Percentiles rank a stretch among this genome's conserved stretches.
phyloP scores from a whole-genome alignment of 805 yeast genomes.

The Sugiyamaella mastotermitis region DNA sequence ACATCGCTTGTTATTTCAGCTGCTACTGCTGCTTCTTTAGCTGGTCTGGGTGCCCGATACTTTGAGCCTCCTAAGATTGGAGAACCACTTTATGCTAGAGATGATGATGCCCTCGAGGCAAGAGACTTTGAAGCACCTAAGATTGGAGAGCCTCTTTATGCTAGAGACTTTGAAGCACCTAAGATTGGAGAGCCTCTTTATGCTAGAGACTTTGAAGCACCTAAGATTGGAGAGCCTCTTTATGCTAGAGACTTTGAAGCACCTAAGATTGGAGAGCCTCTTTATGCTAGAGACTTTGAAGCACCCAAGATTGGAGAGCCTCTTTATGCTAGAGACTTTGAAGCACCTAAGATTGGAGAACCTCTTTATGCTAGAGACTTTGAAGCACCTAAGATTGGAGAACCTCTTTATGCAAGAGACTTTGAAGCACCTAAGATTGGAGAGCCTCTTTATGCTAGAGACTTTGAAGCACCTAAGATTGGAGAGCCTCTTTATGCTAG shows the following conservation, averaged over 20 bases:
- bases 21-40: neutral
- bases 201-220: neutral
- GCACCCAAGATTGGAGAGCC: slow-evolving; percentile 5
- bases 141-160: slow-evolving; percentile 8
- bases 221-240: slow-evolving; percentile 7
- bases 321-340: slow-evolving; percentile 6
- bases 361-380: slow-evolving; percentile 6
- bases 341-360: slow-evolving; percentile 6
- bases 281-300: slow-evolving; percentile 4
- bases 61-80: slow-evolving; percentile 4
- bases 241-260: slow-evolving; percentile 5
- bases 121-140: slow-evolving; percentile 2
- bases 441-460: slow-evolving; percentile 6
- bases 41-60: slow-evolving; percentile 1
- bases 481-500: slow-evolving; percentile 7
- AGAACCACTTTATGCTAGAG: slow-evolving; percentile 6
- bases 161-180: slow-evolving; percentile 3
- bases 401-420: slow-evolving; percentile 6
- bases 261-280: slow-evolving; percentile 8
- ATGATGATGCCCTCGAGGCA: slow-evolving; percentile 4
- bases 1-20: slow-evolving; percentile 1
- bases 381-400: slow-evolving; percentile 5
- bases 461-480: slow-evolving; percentile 2
- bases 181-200: slow-evolving; percentile 7
- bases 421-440: slow-evolving; percentile 2